Base-by-base conservation (phyloP, 768 basidiomycete genomes). In the Porphyrellus cyaneotinctus region DNA sequence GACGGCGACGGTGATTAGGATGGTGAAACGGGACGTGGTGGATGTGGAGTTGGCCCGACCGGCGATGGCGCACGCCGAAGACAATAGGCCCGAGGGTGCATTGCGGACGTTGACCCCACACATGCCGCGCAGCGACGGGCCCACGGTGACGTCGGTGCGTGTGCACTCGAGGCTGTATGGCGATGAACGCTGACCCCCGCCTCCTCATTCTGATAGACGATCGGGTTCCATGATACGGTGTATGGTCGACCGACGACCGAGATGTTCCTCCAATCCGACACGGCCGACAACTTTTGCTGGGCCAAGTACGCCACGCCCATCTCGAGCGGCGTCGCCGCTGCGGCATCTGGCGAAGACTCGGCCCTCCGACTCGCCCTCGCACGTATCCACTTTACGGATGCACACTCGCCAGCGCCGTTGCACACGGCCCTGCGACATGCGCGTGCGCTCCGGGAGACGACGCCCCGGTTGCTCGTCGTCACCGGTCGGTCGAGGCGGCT, bases 201-300 rank as follows among this genome's bases (percentile, higher is more conserved):
- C 3, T 9, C 18, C 18, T 17, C 20, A 5, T 13, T 32, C 18
- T 15, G 7, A 11, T 13, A 49, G 47, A 67, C 66, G 36, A 63
- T 73, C 7, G 78, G 70, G 2, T 75, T 81, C 59, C 79, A 79
- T 0, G 88, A 91, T 64, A 90, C 88, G 0, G 74, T 87, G 12
- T 91, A 92, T 56, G 85, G 81, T 1, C 76, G 79, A 42, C 71
- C 72, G 3, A 81, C 76, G 43, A 87, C 87, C 0, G 80, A 87
- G 56, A 82, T 76, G 22, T 78, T 78, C 6, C 60, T 95, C 55
- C 84, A 86, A 54, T 92, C 89, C 1, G 87, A 90, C 49, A 91
- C 87, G 0, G 93, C 92, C 0, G 95, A 97, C 64, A 82, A 83
- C 56, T 73, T 93, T 44, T 67, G 77, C 1, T 95, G 93, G 91